Percentiles rank a stretch among this genome's conserved stretches.
Evolutionary conservation across 2,329 filamentous ascomycete genomes (phyloP).

Genomic region (Colletotrichum sp.): DNA sequence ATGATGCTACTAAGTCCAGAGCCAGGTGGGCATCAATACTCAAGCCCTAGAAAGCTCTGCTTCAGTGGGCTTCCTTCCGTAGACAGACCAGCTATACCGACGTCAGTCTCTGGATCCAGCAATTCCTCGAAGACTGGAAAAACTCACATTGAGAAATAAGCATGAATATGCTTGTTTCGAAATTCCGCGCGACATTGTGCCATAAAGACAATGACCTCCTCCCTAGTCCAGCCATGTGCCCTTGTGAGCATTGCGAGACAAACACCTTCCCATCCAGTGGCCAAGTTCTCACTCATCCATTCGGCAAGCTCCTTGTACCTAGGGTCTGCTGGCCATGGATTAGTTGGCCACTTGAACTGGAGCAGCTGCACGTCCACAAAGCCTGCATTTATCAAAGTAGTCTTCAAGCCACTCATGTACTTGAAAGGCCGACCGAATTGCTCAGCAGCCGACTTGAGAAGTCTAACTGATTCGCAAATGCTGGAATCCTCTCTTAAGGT

Average conservation of each 20-base stretch:
- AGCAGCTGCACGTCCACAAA: constrained; percentile 56
- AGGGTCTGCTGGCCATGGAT: constrained; percentile 55
- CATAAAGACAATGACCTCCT: neutral
- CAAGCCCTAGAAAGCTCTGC: no score
- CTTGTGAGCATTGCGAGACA: neutral
- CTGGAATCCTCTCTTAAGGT: neutral
- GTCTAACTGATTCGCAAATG: neutral
- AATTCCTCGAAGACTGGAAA: no score
- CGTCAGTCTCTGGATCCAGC: no score
- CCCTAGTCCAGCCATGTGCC: neutral
- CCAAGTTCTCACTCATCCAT: neutral
- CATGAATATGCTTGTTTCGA: no score
- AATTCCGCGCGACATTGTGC: no score
- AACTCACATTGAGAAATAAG: no score
- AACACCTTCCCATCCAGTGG: neutral
- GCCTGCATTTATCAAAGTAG: constrained; percentile 53
- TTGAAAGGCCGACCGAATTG: neutral
- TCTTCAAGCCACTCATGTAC: constrained; percentile 19
- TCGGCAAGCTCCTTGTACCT: constrained; percentile 55
- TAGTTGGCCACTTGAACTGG: constrained; percentile 55
- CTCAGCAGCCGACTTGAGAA: neutral
- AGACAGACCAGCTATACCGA: no score
- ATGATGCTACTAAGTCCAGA: no score
- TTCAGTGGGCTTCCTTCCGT: no score
- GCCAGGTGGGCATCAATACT: no score